These are phyloP conservation scores for Domatiomyces catenatus DNA, from an alignment of 2,329 filamentous ascomycete genomes.

Conservation along the genomic window DNA sequence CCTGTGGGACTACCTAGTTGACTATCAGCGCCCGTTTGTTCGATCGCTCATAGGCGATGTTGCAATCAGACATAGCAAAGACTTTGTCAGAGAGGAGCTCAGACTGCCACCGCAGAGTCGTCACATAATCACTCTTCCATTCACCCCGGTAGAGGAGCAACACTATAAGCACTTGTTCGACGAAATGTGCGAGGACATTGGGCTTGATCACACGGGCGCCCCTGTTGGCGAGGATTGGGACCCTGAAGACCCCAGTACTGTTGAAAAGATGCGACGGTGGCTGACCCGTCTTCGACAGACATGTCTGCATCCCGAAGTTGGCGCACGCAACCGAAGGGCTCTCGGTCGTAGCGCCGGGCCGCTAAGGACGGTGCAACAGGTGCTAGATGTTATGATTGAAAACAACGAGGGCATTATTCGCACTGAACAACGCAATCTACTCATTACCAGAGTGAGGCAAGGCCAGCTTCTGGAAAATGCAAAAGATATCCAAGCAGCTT, in stretches of 20 bases:
- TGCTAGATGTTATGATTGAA: constrained; percentile 82
- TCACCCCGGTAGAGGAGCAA: constrained; percentile 80
- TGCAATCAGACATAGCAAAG: constrained; percentile 73
- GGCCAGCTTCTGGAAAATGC: constrained; percentile 72
- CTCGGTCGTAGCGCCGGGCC: constrained; percentile 51
- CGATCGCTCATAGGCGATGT: constrained; percentile 53
- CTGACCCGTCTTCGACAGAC: constrained; percentile 64
- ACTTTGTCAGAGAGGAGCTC: constrained; percentile 62
- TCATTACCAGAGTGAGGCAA: constrained; percentile 48
- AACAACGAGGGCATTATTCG: constrained; percentile 56
- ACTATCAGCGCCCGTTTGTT: constrained; percentile 48
- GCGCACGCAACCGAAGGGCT: constrained; percentile 47
- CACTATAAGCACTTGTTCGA: constrained; percentile 65
- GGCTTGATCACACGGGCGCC: constrained; percentile 47
- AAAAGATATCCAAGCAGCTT: constrained; percentile 49
- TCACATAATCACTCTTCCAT: constrained; percentile 75
- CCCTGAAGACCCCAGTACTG: constrained; percentile 38
- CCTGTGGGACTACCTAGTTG: constrained; percentile 54
- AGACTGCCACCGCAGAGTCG: constrained; percentile 68
- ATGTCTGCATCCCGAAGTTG: constrained; percentile 73
- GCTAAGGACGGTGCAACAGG: constrained; percentile 68
- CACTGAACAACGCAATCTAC: constrained; percentile 50
- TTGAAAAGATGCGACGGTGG: constrained; percentile 66
- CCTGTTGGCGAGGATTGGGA: constrained; percentile 50
- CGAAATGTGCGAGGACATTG: constrained; percentile 56